A percentile compares a stretch with the other conserved stretches of the same genome.
phyloP scores from a whole-genome alignment of 2,329 filamentous ascomycete genomes.

The Hymenoscyphus scutula region DNA sequence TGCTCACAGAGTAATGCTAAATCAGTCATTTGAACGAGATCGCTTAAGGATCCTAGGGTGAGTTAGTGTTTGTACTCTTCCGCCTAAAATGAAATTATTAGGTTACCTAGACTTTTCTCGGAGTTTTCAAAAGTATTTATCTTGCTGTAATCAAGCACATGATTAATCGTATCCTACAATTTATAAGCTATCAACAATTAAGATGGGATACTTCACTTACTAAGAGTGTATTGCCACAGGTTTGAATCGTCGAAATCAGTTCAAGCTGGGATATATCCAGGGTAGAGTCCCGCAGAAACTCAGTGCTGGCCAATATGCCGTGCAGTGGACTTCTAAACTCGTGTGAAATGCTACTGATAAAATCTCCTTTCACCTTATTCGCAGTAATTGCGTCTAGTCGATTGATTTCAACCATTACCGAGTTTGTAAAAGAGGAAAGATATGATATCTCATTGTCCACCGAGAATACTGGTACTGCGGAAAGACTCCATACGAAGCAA shows the following conservation, averaged over 20 bases:
- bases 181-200: background rate
- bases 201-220: background rate
- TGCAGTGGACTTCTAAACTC: constrained; percentile 60
- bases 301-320: constrained; percentile 52
- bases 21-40: constrained; percentile 30
- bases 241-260: constrained; percentile 47
- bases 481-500: constrained; percentile 48
- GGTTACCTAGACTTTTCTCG: background rate
- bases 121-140: constrained; percentile 15
- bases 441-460: constrained; percentile 45
- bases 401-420: constrained; percentile 56
- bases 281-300: constrained; percentile 48
- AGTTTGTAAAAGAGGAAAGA: constrained; percentile 49
- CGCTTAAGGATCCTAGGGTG: constrained; percentile 16
- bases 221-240: constrained; percentile 48
- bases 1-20: constrained; percentile 34
- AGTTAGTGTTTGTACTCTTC: background rate
- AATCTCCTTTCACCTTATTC: constrained; percentile 49
- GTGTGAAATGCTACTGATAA: constrained; percentile 46
- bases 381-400: constrained; percentile 43
- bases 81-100: background rate
- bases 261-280: constrained; percentile 45
- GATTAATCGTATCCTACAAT: constrained; percentile 47
- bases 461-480: constrained; percentile 43
- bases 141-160: constrained; percentile 41